Evolutionary conservation across 805 yeast species (phyloP).

Genomic region (Yamadazyma phyllophila): DNA sequence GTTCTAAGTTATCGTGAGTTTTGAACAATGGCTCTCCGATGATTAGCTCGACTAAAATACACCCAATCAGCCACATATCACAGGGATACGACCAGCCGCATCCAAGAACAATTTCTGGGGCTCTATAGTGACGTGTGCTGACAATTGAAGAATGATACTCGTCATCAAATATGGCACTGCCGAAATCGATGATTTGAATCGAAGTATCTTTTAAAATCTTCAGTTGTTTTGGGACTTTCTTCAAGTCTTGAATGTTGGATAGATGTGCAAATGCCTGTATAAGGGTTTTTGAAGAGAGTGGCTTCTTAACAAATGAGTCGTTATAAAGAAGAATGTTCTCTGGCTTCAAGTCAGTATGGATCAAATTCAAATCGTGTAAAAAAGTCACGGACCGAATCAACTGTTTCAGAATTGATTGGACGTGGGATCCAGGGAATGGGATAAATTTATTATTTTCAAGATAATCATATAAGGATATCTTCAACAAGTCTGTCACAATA

Average conservation of each 20-base stretch:
- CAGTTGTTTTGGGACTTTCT: constrained; percentile 31
- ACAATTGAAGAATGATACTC: constrained; percentile 92
- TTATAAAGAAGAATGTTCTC: constrained; percentile 80
- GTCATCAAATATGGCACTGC: constrained; percentile 92
- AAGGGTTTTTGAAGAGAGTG: constrained; percentile 31
- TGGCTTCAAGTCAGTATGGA: constrained; percentile 96
- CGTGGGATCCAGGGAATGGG: constrained; percentile 93
- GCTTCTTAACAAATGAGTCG: constrained; percentile 43
- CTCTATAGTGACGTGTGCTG: constrained; percentile 93
- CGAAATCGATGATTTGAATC: constrained; percentile 91
- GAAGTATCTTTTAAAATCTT: constrained; percentile 70
- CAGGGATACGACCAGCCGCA: constrained; percentile 97
- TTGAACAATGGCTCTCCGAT: constrained; percentile 94
- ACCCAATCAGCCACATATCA: constrained; percentile 96
- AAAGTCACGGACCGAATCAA: constrained; percentile 81
- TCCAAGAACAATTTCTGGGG: constrained; percentile 93
- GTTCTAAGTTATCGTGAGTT: constrained; percentile 93
- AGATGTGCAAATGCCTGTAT: constrained; percentile 30
- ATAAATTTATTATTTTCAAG: constrained; percentile 77
- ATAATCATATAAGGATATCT: constrained; percentile 85
- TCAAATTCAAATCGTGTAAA: constrained; percentile 82
- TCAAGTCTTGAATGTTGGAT: constrained; percentile 15
- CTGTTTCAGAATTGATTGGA: constrained; percentile 86
- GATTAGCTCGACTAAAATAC: constrained; percentile 84
- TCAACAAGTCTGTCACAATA: constrained; percentile 83